These are phyloP conservation scores for Linum tenue DNA, from an alignment of 345 rosid species.

Conservation along the genomic window DNA sequence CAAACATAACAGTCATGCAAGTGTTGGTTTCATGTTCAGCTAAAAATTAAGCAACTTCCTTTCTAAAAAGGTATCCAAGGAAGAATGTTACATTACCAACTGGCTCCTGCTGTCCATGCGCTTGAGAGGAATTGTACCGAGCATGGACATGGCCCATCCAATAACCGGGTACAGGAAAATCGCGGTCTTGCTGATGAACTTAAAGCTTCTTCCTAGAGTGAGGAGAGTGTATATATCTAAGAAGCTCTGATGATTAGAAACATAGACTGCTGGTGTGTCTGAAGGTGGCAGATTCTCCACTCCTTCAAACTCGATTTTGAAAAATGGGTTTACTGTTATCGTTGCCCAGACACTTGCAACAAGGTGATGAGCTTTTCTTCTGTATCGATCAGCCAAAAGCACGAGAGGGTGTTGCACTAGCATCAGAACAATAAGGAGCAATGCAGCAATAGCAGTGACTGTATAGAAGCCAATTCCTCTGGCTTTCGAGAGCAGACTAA, in stretches of 20 bases:
- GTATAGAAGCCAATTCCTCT: slow-evolving; percentile 76
- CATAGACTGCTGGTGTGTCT: slow-evolving; percentile 73
- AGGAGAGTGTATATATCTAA: slow-evolving; percentile 81
- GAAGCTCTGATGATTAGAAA: slow-evolving; percentile 93
- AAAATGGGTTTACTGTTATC: slow-evolving; percentile 42
- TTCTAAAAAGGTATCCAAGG: not conserved
- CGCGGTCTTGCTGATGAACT: slow-evolving; percentile 83
- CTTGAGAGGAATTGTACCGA: slow-evolving; percentile 80
- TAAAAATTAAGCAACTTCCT: not conserved
- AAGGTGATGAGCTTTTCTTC: slow-evolving; percentile 60
- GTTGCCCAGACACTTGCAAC: slow-evolving; percentile 70
- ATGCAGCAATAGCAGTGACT: slow-evolving; percentile 50
- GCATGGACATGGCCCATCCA: slow-evolving; percentile 91
- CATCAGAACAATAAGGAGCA: slow-evolving; percentile 54
- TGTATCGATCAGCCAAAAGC: slow-evolving; percentile 56
- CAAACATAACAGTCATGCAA: slow-evolving; percentile 11
- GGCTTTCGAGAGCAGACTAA: slow-evolving; percentile 43
- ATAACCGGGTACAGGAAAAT: slow-evolving; percentile 68
- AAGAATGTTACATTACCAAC: slow-evolving; percentile 35
- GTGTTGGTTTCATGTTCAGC: slow-evolving; percentile 9
- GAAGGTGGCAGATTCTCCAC: slow-evolving; percentile 71
- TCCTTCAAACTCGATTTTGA: slow-evolving; percentile 52
- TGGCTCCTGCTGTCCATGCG: slow-evolving; percentile 92
- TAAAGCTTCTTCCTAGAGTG: slow-evolving; percentile 67
- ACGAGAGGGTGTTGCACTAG: slow-evolving; percentile 67